Evolutionary conservation across 768 basidiomycete genomes (phyloP).

Genomic region (Phaeotremella fagi): DNA sequence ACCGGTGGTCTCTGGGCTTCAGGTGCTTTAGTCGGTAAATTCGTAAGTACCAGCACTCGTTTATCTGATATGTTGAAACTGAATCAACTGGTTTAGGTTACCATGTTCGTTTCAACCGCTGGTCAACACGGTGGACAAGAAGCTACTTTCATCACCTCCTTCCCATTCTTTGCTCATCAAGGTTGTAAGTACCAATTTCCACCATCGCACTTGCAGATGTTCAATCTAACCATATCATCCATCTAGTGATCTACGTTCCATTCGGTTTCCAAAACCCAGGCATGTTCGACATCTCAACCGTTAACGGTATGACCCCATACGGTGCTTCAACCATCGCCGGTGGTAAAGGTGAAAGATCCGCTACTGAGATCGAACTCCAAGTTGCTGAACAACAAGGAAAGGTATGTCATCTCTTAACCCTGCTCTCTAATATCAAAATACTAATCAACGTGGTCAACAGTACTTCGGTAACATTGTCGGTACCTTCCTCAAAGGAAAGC

Average conservation of each 20-base stretch:
- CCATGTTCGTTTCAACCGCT: slow-evolving; percentile 68
- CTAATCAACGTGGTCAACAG: not conserved
- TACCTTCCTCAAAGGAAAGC: slow-evolving; percentile 15
- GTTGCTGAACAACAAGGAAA: slow-evolving; percentile 35
- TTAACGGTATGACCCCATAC: slow-evolving; percentile 62
- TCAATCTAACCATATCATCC: slow-evolving; percentile 7
- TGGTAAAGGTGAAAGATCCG: slow-evolving; percentile 37
- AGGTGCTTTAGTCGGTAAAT: slow-evolving; percentile 65
- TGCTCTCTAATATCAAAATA: not conserved
- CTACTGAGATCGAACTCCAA: slow-evolving; percentile 20
- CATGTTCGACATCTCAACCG: slow-evolving; percentile 38
- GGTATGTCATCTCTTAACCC: slow-evolving; percentile 8
- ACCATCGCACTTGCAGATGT: slow-evolving; percentile 13
- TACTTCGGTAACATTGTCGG: slow-evolving; percentile 12
- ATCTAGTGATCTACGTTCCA: slow-evolving; percentile 50
- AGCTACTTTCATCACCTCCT: slow-evolving; percentile 52
- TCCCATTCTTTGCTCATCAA: slow-evolving; percentile 62
- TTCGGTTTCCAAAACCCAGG: slow-evolving; percentile 55
- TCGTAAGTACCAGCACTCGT: slow-evolving; percentile 10
- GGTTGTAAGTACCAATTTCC: slow-evolving; percentile 41
- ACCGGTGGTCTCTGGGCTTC: slow-evolving; percentile 55
- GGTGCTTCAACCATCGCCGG: slow-evolving; percentile 57
- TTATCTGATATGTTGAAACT: not conserved
- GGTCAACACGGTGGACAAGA: slow-evolving; percentile 74
- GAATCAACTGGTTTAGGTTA: slow-evolving; percentile 51